Conservation (phyloP, 768 basidiomycete species). For the Hericium coralloides region DNA sequence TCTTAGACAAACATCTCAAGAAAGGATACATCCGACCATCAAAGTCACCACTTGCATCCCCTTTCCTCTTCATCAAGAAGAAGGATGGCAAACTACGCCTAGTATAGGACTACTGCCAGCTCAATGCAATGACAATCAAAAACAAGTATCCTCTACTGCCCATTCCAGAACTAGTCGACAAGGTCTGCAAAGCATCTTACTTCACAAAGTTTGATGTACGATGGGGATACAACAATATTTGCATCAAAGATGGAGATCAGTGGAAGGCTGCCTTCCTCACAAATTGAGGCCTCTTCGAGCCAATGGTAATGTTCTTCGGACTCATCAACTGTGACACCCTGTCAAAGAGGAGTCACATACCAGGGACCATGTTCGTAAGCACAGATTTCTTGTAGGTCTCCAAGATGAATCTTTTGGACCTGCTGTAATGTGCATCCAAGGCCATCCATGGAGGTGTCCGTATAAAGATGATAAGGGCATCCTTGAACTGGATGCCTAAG, state of each 20-base stretch:
- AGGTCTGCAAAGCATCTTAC: conserved; percentile 11
- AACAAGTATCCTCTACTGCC: conserved; percentile 21
- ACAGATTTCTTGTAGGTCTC: conserved; percentile 14
- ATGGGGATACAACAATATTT: conserved; percentile 16
- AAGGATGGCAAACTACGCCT: conserved; percentile 20
- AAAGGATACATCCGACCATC: conserved; percentile 17
- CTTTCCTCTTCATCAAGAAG: conserved; percentile 22
- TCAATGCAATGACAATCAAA: conserved; percentile 21
- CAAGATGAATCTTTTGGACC: conserved; percentile 13
- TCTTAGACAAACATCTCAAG: conserved; percentile 15
- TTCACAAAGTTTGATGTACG: conserved; percentile 26
- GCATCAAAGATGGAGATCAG: conserved; percentile 16
- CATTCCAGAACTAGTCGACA: conserved; percentile 16
- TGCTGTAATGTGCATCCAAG: conserved; percentile 16
- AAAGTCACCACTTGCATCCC: conserved; percentile 15
- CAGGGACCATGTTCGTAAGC: conserved; percentile 9
- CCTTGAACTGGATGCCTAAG: conserved; percentile 22
- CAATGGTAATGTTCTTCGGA: conserved; percentile 23
- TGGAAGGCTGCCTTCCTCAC: conserved; percentile 27
- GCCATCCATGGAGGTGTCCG: conserved; percentile 21
- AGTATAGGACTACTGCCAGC: conserved; percentile 18
- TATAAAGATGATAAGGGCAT: conserved; percentile 26
- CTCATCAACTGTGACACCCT: conserved; percentile 15
- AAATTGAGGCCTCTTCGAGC: conserved; percentile 18
- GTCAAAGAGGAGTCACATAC: too few relatives aligned